phyloP scores from a whole-genome alignment of 768 basidiomycete species.

The Termitomyces sp. region DNA sequence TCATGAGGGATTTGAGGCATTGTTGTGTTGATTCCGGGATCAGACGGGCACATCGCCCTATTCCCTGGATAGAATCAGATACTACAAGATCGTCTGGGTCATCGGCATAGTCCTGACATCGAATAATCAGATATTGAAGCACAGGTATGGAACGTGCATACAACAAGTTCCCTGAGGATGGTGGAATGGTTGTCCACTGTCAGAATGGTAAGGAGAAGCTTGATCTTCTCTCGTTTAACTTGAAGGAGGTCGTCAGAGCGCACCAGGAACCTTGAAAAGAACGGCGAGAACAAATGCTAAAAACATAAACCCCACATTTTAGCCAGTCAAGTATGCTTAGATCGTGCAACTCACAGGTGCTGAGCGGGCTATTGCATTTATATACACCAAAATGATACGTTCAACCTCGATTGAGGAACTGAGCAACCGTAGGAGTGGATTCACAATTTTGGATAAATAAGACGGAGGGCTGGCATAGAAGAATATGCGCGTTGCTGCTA shows the following conservation, averaged over 20 bases:
- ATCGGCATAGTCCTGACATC: slow-evolving; percentile 70
- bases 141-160: slow-evolving; percentile 22
- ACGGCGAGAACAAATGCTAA: slow-evolving; percentile 59
- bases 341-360: slow-evolving; percentile 49
- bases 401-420: slow-evolving; percentile 67
- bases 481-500: slow-evolving; percentile 68
- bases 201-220: slow-evolving; percentile 62
- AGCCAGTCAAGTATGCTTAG: background rate
- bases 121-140: background rate
- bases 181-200: slow-evolving; percentile 61
- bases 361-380: slow-evolving; percentile 59
- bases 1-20: slow-evolving; percentile 72
- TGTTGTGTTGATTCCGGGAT: slow-evolving; percentile 67
- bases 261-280: slow-evolving; percentile 66
- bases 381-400: slow-evolving; percentile 67
- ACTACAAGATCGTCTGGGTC: slow-evolving; percentile 71
- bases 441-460: slow-evolving; percentile 49
- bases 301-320: background rate
- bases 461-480: slow-evolving; percentile 68
- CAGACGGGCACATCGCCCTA: slow-evolving; percentile 68
- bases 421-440: slow-evolving; percentile 73
- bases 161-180: slow-evolving; percentile 81
- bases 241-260: slow-evolving; percentile 59
- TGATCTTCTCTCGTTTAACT: slow-evolving; percentile 74
- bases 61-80: slow-evolving; percentile 65